phyloP scores from a whole-genome alignment of 352 stramenopile genomes.

The Phytopythium ostracodes region DNA sequence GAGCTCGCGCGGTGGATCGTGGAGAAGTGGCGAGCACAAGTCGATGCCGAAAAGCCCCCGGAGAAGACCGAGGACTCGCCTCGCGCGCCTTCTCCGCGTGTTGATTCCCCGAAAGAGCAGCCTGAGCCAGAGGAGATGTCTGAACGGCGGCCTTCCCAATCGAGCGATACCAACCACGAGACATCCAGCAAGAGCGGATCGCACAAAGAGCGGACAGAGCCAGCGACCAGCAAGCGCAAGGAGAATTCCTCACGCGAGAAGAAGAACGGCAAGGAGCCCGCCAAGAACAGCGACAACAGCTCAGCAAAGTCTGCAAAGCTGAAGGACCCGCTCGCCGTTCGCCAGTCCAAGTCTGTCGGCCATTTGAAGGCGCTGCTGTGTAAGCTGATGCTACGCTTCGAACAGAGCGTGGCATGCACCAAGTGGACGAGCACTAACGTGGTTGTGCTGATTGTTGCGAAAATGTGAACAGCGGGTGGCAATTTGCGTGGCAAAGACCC shows the following conservation, averaged over 20 bases:
- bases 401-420: neutral
- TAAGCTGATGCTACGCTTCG: conserved; percentile 16
- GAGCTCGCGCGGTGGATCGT: conserved; percentile 52
- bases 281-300: neutral
- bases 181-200: conserved; percentile 9
- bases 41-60: conserved; percentile 15
- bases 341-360: conserved; percentile 51
- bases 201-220: conserved; percentile 3
- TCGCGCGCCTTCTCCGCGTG: neutral
- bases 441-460: conserved; percentile 7
- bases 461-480: conserved; percentile 6
- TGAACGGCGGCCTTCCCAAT: neutral
- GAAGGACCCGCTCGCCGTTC: neutral
- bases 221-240: neutral
- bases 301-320: conserved; percentile 2
- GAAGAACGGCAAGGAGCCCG: neutral
- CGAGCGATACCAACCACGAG: neutral
- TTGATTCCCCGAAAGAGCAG: neutral
- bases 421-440: neutral
- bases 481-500: conserved; percentile 34
- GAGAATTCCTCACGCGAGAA: neutral
- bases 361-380: conserved; percentile 60
- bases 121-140: neutral
- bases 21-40: conserved; percentile 45
- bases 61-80: conserved; percentile 8